phyloP scores from a whole-genome alignment of 495 filamentous ascomycete genomes.

The Monascus purpureus region DNA sequence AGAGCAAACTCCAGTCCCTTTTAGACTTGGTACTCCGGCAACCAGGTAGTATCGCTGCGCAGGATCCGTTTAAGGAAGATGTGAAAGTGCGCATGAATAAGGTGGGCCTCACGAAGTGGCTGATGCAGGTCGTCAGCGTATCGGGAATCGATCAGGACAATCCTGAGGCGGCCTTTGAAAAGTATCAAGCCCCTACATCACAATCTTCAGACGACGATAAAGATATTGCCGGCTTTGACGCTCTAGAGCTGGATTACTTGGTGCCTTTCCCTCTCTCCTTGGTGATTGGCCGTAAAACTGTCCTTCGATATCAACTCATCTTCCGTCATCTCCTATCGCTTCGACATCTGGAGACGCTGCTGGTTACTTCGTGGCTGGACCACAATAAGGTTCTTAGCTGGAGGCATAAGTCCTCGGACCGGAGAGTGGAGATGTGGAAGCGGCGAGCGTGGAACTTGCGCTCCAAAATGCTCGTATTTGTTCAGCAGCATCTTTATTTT shows the following conservation, averaged over 20 bases:
- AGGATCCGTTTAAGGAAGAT: constrained; percentile 95
- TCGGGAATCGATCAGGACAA: constrained; percentile 82
- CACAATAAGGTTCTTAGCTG: constrained; percentile 75
- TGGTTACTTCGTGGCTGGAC: constrained; percentile 77
- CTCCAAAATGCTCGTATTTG: constrained; percentile 89
- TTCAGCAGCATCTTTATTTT: constrained; percentile 92
- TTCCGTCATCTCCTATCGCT: constrained; percentile 86
- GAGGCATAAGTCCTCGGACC: constrained; percentile 63
- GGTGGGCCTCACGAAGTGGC: constrained; percentile 74
- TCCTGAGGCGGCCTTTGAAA: constrained; percentile 39
- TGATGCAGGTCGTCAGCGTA: constrained; percentile 93
- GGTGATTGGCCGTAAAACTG: constrained; percentile 89
- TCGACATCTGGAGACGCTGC: constrained; percentile 72
- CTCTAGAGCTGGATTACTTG: constrained; percentile 81
- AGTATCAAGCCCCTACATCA: constrained; percentile 37
- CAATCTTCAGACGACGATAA: constrained; percentile 58
- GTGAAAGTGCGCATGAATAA: constrained; percentile 97
- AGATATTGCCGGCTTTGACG: constrained; percentile 76
- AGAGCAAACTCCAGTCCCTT: constrained; percentile 81
- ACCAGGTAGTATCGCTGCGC: constrained; percentile 82
- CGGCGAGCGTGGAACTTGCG: constrained; percentile 81
- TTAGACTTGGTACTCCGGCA: constrained; percentile 90
- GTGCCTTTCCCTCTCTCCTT: constrained; percentile 96
- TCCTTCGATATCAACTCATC: constrained; percentile 87
- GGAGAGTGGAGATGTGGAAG: constrained; percentile 80